phyloP scores from a whole-genome alignment of 257 asterid species.

The Mentha longifolia region DNA sequence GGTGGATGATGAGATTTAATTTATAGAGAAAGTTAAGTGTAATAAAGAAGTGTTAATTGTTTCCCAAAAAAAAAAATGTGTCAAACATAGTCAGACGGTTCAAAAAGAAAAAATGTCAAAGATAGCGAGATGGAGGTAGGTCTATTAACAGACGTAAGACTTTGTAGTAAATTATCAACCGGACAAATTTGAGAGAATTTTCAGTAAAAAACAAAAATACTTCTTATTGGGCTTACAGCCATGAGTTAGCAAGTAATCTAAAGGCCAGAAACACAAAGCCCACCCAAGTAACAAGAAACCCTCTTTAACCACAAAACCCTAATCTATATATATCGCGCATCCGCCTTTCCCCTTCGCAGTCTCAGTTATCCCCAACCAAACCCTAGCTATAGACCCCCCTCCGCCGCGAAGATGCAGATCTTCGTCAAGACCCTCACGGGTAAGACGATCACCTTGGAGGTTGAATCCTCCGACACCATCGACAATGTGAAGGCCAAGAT shows the following conservation, averaged over 20 bases:
- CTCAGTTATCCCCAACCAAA: constrained; percentile 23
- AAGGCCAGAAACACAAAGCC: not conserved
- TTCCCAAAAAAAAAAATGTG: too few species aligned
- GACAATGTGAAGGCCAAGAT: constrained; percentile 63
- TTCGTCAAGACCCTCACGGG: constrained; percentile 86
- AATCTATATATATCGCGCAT: constrained; percentile 14
- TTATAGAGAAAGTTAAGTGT: too few species aligned
- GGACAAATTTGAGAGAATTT: too few species aligned
- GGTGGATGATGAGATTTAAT: too few species aligned
- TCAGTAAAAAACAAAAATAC: too few species aligned
- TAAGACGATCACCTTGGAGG: constrained; percentile 65
- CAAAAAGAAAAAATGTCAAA: too few species aligned
- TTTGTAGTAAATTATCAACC: too few species aligned
- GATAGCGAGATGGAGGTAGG: too few species aligned
- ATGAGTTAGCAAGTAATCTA: not conserved
- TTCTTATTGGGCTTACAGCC: not conserved
- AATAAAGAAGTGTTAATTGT: too few species aligned
- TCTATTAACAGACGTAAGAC: not conserved
- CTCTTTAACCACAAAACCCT: constrained; percentile 27
- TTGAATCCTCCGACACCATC: constrained; percentile 64
- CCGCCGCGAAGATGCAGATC: constrained; percentile 67
- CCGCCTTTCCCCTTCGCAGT: not conserved
- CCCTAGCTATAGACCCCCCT: constrained; percentile 22
- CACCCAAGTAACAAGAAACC: not conserved
- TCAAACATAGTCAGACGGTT: too few species aligned